A percentile compares a stretch with the other conserved stretches of the same genome.
Conservation (phyloP, 2,329 filamentous ascomycete genomes). For the Colletotrichum paranaense region DNA sequence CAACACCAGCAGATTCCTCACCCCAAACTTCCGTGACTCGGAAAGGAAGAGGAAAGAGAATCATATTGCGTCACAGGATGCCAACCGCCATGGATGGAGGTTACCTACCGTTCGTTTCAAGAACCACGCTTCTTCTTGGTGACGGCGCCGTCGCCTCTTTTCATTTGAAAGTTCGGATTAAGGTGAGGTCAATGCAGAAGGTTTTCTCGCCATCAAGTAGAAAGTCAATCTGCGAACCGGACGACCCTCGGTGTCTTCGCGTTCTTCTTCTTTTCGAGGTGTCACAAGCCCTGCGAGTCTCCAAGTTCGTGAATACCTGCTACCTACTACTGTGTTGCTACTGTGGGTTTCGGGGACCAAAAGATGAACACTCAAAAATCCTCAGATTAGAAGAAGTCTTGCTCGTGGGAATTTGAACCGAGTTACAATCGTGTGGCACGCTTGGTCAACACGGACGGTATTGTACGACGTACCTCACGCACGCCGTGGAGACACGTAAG, state of each 20-base stretch:
- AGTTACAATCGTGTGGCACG: neutral
- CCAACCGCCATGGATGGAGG: neutral
- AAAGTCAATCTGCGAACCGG: neutral
- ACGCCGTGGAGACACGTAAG: neutral
- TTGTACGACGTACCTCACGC: neutral
- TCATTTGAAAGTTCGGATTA: neutral
- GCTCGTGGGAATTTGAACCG: neutral
- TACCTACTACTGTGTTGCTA: neutral
- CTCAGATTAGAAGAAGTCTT: neutral
- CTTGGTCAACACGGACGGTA: neutral
- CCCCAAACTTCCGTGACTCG: too few species aligned
- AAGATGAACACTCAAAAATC: neutral
- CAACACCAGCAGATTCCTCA: neutral
- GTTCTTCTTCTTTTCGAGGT: neutral
- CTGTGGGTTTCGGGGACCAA: neutral
- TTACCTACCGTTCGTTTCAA: slow-evolving; percentile 20
- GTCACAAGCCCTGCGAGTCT: neutral
- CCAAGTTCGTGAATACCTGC: neutral
- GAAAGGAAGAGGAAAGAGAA: neutral
- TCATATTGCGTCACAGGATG: slow-evolving; percentile 4
- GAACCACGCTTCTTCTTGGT: too few species aligned
- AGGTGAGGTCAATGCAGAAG: slow-evolving; percentile 19
- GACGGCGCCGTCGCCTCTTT: neutral
- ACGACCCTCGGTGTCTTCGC: neutral
- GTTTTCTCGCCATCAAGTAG: neutral